Conservation (phyloP, 2,329 filamentous ascomycete species). For the Diaporthe sp. region DNA sequence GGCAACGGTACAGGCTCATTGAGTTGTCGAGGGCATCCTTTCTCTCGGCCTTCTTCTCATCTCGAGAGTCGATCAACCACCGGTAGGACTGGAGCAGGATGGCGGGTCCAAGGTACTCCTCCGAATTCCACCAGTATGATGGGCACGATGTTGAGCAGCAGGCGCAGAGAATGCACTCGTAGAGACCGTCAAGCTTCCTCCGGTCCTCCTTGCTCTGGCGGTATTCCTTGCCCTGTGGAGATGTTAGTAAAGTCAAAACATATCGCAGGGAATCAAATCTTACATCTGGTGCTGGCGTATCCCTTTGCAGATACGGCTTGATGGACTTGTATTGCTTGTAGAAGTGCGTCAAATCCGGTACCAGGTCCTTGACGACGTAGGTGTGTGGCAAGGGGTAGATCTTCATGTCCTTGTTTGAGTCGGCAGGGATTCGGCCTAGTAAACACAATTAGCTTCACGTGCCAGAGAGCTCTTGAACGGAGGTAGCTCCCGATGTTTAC, state of each 20-base stretch:
- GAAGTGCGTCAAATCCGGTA: conserved; percentile 97
- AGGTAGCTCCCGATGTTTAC: conserved; percentile 52
- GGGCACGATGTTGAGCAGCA: conserved; percentile 99
- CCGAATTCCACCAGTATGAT: conserved; percentile 99
- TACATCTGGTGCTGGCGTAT: conserved; percentile 87
- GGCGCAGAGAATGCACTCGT: conserved; percentile 99
- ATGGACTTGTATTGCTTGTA: conserved; percentile 99
- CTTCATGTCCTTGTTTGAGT: conserved; percentile 84
- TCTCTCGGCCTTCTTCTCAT: conserved; percentile 89
- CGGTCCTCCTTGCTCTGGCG: conserved; percentile 92
- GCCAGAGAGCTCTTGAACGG: conserved; percentile 46
- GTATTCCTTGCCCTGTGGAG: conserved; percentile 84
- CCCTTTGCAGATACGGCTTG: conserved; percentile 96
- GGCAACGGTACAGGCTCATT: conserved; percentile 98
- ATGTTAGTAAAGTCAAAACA: conserved; percentile 37
- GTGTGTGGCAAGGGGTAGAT: conserved; percentile 99
- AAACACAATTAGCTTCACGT: conserved; percentile 1
- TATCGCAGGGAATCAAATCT: conserved; percentile 48
- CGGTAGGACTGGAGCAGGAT: conserved; percentile 98
- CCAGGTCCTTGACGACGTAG: conserved; percentile 99
- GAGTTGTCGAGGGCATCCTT: conserved; percentile 96
- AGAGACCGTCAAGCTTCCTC: conserved; percentile 96
- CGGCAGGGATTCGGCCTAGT: conserved; percentile 91
- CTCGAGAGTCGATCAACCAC: conserved; percentile 95
- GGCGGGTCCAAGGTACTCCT: conserved; percentile 97